Conservation (phyloP, 2,329 filamentous ascomycete species). For the Aspergillus sp. region DNA sequence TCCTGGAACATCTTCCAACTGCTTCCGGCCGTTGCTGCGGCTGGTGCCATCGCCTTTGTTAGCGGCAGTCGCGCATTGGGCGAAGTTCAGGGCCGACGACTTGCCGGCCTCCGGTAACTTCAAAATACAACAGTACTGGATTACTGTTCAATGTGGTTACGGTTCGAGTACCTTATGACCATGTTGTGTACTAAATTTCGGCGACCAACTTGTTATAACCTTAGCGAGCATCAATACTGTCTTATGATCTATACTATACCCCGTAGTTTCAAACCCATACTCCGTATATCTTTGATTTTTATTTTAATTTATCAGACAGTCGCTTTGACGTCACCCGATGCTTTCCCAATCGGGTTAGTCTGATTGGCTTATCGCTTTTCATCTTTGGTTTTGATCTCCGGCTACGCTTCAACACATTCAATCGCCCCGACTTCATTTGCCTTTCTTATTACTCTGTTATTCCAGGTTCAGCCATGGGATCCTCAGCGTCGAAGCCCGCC, state of each 20-base stretch:
- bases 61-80: constrained; percentile 84
- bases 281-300: too few relatives aligned
- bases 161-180: background rate
- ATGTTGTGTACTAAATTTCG: background rate
- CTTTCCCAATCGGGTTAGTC: constrained; percentile 12
- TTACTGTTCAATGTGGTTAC: background rate
- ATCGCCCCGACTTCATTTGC: background rate
- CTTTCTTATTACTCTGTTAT: background rate
- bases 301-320: too few relatives aligned
- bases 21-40: constrained; percentile 61
- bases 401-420: background rate
- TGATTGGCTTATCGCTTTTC: constrained; percentile 1
- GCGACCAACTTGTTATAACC: too few relatives aligned
- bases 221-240: too few relatives aligned
- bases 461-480: constrained; percentile 41
- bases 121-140: constrained; percentile 2
- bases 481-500: constrained; percentile 49
- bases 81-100: constrained; percentile 80
- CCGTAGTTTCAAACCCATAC: too few relatives aligned
- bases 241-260: too few relatives aligned
- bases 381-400: background rate
- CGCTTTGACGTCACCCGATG: constrained; percentile 13
- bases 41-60: constrained; percentile 66
- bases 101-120: constrained; percentile 59
- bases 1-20: constrained; percentile 87